Conservation (phyloP, 2,329 filamentous ascomycete species). For the Diaporthe ampelina region DNA sequence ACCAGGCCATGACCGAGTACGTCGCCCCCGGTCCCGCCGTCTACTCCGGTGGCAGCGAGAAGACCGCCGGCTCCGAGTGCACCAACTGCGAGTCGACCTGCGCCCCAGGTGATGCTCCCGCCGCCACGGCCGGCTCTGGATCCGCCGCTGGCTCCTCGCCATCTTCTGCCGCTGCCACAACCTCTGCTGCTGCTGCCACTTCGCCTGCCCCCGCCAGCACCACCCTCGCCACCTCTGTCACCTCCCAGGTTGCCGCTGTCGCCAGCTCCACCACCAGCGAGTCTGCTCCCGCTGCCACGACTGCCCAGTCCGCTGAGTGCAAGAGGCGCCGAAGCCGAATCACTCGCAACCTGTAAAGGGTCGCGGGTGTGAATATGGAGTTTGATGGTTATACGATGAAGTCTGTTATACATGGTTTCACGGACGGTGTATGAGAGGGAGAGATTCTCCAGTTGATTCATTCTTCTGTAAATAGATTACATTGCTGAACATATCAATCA, state of each 20-base stretch:
- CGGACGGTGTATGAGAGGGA: neutral
- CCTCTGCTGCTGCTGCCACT: neutral
- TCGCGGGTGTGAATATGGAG: neutral
- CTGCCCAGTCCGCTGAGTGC: conserved; percentile 9
- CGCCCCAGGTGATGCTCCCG: conserved; percentile 46
- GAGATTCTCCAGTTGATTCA: conserved; percentile 18
- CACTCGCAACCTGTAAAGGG: conserved; percentile 8
- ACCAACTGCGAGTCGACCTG: conserved; percentile 57
- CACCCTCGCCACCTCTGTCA: conserved; percentile 19
- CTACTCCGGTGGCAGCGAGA: conserved; percentile 55
- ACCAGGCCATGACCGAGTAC: conserved; percentile 56
- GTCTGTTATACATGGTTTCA: conserved; percentile 15
- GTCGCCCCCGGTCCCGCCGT: conserved; percentile 60
- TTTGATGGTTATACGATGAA: neutral
- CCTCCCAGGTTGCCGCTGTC: conserved; percentile 19
- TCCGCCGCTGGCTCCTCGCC: conserved; percentile 11
- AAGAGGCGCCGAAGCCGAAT: conserved; percentile 15
- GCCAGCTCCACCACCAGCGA: conserved; percentile 16
- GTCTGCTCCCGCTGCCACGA: conserved; percentile 6
- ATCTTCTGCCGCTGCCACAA: neutral
- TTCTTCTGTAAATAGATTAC: conserved; percentile 29
- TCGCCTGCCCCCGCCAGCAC: conserved; percentile 11
- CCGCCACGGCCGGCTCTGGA: conserved; percentile 18
- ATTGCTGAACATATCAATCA: conserved; percentile 16
- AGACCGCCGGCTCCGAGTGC: conserved; percentile 57